Evolutionary conservation across 164 flowering plant species (phyloP), one percentile per base, ranked within the genome.

Genomic region (Kingdonia uniflora): DNA sequence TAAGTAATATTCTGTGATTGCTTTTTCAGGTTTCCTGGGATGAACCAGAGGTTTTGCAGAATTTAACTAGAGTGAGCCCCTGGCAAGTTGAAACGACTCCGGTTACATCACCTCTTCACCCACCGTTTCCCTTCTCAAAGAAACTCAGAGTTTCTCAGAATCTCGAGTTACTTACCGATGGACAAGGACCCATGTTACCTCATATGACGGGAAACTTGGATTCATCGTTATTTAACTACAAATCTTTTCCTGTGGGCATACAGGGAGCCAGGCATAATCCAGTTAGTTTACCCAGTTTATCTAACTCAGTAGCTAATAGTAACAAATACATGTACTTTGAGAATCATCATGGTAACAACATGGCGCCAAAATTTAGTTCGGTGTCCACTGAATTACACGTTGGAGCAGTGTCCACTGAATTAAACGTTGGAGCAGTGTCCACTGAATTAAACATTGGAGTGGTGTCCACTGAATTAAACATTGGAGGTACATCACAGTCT

Each of bases 211-310:
- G 66, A 42, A 57, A 62, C 14, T 43, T 67, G 57, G 69, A 25
- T 44, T 43, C 48, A 19, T 44, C 48, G 21, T 15, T 64, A 52
- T 37, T 68, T 58, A 53, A 39, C 60, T 60, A 50, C 24, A 60
- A 70, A 48, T 60, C 48, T 68, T 71, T 70, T 71, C 87, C 89
- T 75, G 84, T 80, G 66, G 82, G 87, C 95, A 81, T 84, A 80
- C 91, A 87, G 96, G 96, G 91, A 87, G 89, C 96, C 96, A 87
- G 95, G 95, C 95, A 79, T 54, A 52, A 72, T 68, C 16, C 64
- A 29, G 49, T 45, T 33, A 47, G 54, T 55, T 56, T 58, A 35
- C 60, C 74, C 19, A 54, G 54, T 68, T 50, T 69, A 20, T 54
- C 73, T 48, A 60, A 59, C 53, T 56, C 52, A 12, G 6, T 51